These are phyloP conservation scores for Kokia cookei DNA, from an alignment of 441 rosid species.

Conservation along the genomic window DNA sequence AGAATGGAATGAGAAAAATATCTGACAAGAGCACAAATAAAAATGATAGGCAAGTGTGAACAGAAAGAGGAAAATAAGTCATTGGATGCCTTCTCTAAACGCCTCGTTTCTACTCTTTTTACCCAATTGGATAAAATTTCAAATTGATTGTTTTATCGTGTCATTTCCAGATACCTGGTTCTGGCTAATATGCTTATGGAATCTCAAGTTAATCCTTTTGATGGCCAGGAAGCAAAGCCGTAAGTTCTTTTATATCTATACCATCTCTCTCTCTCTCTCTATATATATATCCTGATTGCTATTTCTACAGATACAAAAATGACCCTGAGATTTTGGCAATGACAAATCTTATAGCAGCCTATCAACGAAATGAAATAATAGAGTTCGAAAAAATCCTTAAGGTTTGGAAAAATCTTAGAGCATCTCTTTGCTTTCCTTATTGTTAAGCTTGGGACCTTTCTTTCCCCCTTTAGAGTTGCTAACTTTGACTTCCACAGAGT, in stretches of 20 bases:
- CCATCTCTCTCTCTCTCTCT: neutral
- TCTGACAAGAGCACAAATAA: neutral
- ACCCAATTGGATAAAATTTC: neutral
- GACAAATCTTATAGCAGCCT: conserved; percentile 97
- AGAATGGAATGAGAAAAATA: neutral
- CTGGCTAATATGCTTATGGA: conserved; percentile 99
- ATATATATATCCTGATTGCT: neutral
- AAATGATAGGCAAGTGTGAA: neutral
- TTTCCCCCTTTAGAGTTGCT: neutral
- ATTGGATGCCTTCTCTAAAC: neutral
- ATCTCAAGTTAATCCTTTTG: conserved; percentile 98
- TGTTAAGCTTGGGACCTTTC: conserved; percentile 5
- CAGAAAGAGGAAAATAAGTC: neutral
- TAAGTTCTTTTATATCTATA: conserved; percentile 33
- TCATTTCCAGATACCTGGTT: conserved; percentile 68
- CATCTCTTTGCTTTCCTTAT: neutral
- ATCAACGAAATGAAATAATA: conserved; percentile 89
- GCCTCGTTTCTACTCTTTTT: neutral
- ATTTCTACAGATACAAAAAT: conserved; percentile 67
- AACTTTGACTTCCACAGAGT: conserved; percentile 47
- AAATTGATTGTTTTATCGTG: neutral
- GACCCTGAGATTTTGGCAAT: conserved; percentile 98
- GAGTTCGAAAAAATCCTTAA: conserved; percentile 98
- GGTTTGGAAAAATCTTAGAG: conserved; percentile 33
- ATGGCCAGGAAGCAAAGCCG: conserved; percentile 99